Percentiles rank a stretch among this genome's conserved stretches.
Conservation (phyloP, 2,329 filamentous ascomycete species). For the Alternaria metachromatica region DNA sequence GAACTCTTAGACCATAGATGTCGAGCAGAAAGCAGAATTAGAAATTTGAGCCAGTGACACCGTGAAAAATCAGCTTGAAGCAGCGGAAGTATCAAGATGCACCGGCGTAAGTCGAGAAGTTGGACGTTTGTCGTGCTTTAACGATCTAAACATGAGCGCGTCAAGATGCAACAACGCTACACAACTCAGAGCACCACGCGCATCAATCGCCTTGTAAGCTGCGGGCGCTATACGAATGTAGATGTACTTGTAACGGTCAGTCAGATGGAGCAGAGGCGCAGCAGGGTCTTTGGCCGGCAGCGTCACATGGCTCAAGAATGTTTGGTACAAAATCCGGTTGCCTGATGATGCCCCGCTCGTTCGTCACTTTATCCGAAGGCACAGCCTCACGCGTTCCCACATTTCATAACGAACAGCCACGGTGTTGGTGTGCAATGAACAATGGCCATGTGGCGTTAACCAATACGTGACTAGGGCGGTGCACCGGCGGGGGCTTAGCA, state of each 20-base stretch:
- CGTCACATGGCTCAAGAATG: not conserved
- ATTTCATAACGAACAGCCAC: constrained; percentile 2
- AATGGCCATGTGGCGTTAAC: not conserved
- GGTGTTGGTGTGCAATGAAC: not conserved
- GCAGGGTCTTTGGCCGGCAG: not conserved
- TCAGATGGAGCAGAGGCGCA: not conserved
- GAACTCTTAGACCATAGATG: no score
- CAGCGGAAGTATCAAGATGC: no score
- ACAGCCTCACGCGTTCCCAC: constrained; percentile 13
- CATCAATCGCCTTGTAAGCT: not conserved
- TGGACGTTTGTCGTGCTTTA: no score
- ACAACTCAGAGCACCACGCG: not conserved
- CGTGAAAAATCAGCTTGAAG: no score
- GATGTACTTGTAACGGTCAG: not conserved
- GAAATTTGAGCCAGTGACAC: no score
- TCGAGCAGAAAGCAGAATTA: no score
- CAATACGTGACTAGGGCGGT: constrained; percentile 4
- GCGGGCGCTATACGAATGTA: not conserved
- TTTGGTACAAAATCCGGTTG: constrained; percentile 1
- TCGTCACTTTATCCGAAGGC: constrained; percentile 8
- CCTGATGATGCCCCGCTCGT: constrained; percentile 19
- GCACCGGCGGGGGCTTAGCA: constrained; percentile 11
- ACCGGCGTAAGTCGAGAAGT: no score
- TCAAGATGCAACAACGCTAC: no score
- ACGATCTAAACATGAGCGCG: no score